Evolutionary conservation across 2,329 filamentous ascomycete species (phyloP).

Genomic region (Aspergillus brunneoviolaceus): DNA sequence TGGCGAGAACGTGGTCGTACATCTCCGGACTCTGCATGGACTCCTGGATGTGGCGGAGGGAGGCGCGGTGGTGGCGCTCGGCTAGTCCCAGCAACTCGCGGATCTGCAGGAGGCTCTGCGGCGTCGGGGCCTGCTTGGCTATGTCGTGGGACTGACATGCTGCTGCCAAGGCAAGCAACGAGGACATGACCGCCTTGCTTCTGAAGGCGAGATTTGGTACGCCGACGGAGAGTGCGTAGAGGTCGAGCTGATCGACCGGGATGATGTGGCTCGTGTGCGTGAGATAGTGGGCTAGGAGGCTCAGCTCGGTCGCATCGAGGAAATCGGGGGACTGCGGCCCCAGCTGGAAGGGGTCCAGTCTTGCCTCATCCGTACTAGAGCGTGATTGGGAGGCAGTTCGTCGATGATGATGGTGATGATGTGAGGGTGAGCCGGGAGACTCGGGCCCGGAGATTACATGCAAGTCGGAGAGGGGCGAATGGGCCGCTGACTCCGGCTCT

Average conservation of each 20-base stretch:
- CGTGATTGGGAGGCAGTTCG: not conserved
- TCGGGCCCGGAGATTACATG: not conserved
- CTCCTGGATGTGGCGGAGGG: slow-evolving; percentile 40
- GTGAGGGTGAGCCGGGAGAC: slow-evolving; percentile 1
- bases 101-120: slow-evolving; percentile 21
- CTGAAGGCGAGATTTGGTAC: slow-evolving; percentile 46
- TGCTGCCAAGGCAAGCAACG: slow-evolving; percentile 45
- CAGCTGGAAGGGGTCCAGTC: not conserved
- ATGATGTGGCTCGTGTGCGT: slow-evolving; percentile 42
- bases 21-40: slow-evolving; percentile 30
- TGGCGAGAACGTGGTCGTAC: slow-evolving; percentile 40
- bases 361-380: slow-evolving; percentile 1
- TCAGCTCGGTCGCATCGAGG: slow-evolving; percentile 32
- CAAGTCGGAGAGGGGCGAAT: not conserved
- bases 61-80: slow-evolving; percentile 40
- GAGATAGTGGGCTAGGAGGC: slow-evolving; percentile 45
- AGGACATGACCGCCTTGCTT: slow-evolving; percentile 44
- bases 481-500: not conserved
- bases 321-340: not conserved
- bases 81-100: slow-evolving; percentile 28
- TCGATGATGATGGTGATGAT: slow-evolving; percentile 11
- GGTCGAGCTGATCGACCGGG: slow-evolving; percentile 39
- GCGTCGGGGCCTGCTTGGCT: slow-evolving; percentile 5
- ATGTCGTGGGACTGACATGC: slow-evolving; percentile 40
- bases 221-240: slow-evolving; percentile 43